Base-by-base conservation (phyloP, 495 filamentous ascomycete species). In the Penicillium maclennaniae region DNA sequence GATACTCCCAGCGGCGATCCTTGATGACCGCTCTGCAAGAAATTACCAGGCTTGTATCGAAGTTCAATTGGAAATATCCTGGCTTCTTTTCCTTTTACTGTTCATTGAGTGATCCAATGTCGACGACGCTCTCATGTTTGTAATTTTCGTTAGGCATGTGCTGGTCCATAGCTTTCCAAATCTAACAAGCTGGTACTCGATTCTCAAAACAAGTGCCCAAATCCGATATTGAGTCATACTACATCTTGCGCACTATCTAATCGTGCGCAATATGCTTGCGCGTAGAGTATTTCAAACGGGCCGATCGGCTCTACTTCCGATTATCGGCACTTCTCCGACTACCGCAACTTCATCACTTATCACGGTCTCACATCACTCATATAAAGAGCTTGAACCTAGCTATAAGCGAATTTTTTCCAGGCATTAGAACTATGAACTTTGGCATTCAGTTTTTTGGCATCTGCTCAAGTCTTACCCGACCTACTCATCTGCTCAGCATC, bases 301-400 rank as follows among this genome's bases (percentile, higher is more conserved):
- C 27, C 9, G 38, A 16, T 40, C 19, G 14, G 46, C 51, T 50
- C 51, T 51, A 21, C 14, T 47, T 59, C 56, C 56, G 56, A 51
- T 12, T 8, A 59, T 59, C 51, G 51, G 56, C 47, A 51, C 20
- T 48, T 54, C 47, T 43, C 46, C 45, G 38, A 40, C 14, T 38
- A 31, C 20, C 39, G 38, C 38, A 19, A 20, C 10, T 19, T 16
- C 38, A 19, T 7, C n/a, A 16, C 9, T 6, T 20, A 19, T 19
- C 3, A 12, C 34, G n/a, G 9, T 7, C 3, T 7, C 23, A 34
- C 10, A 34, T 14, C 31, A 12, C 8, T 34, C 10, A 34, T 34
- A 14, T 34, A 34, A 34, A 34, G 4, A 34, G 31, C 31, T 12
- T 12, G 3, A 34, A 12, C 31, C 31, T 12, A 34, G 15, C 10